A percentile compares a stretch with the other conserved stretches of the same genome.
These are phyloP conservation scores for Phalaenopsis aphrodite DNA, from an alignment of 106 monocot genomes.

Conservation along the genomic window DNA sequence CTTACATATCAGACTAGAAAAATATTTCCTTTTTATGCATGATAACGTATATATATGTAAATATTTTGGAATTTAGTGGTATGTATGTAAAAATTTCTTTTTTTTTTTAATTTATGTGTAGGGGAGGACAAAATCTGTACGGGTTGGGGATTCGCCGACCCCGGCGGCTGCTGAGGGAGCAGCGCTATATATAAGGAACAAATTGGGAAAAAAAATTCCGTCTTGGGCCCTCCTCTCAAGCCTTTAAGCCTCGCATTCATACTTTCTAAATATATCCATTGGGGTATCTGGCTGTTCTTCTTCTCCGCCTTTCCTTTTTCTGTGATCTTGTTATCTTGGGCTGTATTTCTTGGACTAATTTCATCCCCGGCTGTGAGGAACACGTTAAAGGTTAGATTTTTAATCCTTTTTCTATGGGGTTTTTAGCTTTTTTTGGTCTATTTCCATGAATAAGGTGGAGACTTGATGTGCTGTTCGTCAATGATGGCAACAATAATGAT, in stretches of 20 bases:
- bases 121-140: background rate
- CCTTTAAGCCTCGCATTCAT: background rate
- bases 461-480: background rate
- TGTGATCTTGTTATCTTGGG: background rate
- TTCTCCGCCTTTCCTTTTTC: background rate
- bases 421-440: background rate
- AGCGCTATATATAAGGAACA: background rate
- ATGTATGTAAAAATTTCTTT: background rate
- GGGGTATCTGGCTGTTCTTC: background rate
- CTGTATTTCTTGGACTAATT: background rate
- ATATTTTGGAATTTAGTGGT: no score
- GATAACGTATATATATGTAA: no score
- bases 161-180: background rate
- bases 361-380: background rate
- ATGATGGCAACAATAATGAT: background rate
- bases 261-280: background rate
- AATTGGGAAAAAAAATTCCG: no score
- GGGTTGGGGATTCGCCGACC: background rate
- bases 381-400: no score
- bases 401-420: background rate
- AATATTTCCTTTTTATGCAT: no score
- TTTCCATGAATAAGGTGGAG: background rate
- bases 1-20: no score
- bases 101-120: background rate
- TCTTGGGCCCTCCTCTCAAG: background rate